Base-by-base conservation (phyloP, 1,139 yeast species). In the Zygosaccharomyces pseudobailii region DNA sequence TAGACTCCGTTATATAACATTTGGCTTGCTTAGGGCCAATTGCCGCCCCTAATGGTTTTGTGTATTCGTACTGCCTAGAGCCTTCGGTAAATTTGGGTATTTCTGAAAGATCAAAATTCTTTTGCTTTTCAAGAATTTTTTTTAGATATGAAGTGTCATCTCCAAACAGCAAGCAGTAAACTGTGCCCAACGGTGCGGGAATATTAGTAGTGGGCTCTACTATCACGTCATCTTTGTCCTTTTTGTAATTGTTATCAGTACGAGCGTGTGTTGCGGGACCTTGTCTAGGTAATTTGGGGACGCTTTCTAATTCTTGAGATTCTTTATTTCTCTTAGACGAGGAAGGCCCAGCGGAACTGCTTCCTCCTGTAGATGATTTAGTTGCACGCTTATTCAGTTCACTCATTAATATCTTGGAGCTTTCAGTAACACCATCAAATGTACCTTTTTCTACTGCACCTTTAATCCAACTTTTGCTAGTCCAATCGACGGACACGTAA, bases 1-100 rank as follows among this genome's bases (percentile, higher is more conserved):
- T 68, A 6, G 77, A 74, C 58, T 94, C 99, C 2, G 82, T 81
- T 47, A 88, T 80, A 13, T 76, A 62, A 70, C 98, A 94, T 56
- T 77, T 79, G 3, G 98, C 90, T 63, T 90, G 96, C 61, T 90
- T 92, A 5, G 98, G 98, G 0, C 98, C 98, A 49, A 94, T 80
- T 0, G 96, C 80, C 0, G 84, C 90, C 49, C 74, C 73, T 51
- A 94, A 72, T 3, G 96, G 97, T 65, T 90, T 90, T 40, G 73
- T 75, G 64, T 90, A 94, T 4, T 76, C 74, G 62, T 84, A 90
- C 36, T 74, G 71, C 52, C 99, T 76, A 51, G 71, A 71, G 47
- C 70, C 69, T 28, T 68, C 59, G 13, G 52, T 44, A 57, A 82
- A 78, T 23, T 74, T 73, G 1, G 82, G 75, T 45, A 89, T 75